Evolutionary conservation across 192 early-diverging fungal genomes (phyloP).

Genomic region (Backusella liffmaniae): DNA sequence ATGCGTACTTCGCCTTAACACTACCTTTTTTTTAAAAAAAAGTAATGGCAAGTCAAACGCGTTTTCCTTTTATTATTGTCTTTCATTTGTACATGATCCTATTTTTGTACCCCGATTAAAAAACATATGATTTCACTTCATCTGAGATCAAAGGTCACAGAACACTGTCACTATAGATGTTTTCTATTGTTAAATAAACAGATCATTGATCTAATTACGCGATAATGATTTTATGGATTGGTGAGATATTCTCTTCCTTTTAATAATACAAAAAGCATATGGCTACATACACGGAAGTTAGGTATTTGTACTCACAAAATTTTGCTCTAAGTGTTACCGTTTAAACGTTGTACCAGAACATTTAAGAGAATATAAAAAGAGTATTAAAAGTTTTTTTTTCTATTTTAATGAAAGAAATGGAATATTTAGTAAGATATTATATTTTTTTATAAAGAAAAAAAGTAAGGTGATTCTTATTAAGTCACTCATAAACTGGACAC

Average conservation of each 20-base stretch:
- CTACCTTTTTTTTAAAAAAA: background rate
- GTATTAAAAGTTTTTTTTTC: background rate
- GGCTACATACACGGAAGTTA: background rate
- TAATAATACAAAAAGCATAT: background rate
- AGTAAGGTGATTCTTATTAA: background rate
- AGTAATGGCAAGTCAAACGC: background rate
- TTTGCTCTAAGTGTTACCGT: background rate
- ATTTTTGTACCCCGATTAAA: background rate
- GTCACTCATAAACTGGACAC: background rate
- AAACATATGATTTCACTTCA: background rate
- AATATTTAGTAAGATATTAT: background rate
- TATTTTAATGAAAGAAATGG: background rate
- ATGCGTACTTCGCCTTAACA: too few species aligned
- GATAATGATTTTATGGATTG: background rate
- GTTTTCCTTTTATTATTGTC: background rate
- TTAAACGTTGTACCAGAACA: conserved; percentile 2
- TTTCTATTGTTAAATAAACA: background rate
- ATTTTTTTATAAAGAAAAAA: background rate
- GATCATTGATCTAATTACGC: background rate
- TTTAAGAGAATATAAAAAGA: background rate
- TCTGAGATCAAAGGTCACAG: conserved; percentile 7
- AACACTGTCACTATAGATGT: background rate
- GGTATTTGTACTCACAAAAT: background rate
- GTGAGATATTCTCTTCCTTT: background rate
- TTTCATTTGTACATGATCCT: background rate